Base-by-base conservation (phyloP, 2,329 filamentous ascomycete genomes). In the Fusarium sp. region DNA sequence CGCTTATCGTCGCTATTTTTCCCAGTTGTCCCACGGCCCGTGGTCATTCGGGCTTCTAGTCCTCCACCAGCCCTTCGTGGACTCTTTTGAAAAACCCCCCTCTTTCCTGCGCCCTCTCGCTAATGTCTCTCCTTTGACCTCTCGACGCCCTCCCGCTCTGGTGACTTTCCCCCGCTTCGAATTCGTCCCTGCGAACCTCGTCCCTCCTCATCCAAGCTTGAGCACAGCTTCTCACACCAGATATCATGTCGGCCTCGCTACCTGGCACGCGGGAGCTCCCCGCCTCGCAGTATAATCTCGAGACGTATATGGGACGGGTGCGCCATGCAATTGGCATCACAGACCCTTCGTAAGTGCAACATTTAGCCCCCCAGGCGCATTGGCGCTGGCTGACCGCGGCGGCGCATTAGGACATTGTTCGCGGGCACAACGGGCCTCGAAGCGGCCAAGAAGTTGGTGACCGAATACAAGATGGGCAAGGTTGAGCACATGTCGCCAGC, bases 261-360 rank as follows among this genome's bases (percentile, higher is more conserved):
- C 90, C 91, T 58, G 91, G 91, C 69, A 85, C 85, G 79, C 93
- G 96, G 83, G 95, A 98, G 83, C 89, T 98, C 75, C 97, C 97
- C 71, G 91, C 92, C 66, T 99, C 97, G 64, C 95, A 95, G 84
- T 96, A 97, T 89, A 94, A 99, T 82, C 88, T 99, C 80, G 91
- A 85, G 81, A 98, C 95, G 56, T 99, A 99, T 86, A 97, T 94
- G 94, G 97, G 97, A 75, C 92, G 97, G 68, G 97, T 98, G 80
- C 91, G 90, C 85, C 96, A 99, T 86, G 92, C 95, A 20, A 93
- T 94, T 71, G 92, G 95, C 79, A 92, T 99, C 79, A 93, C 95
- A 82, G 97, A 99, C 87, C 97, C 97, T 77, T 97, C 95, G 96
- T 98, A 88, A 92, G 94, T 84, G 71, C 57, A 54, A 20, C 48